Evolutionary conservation across 768 basidiomycete species (phyloP).

Genomic region (Mycena floridula): DNA sequence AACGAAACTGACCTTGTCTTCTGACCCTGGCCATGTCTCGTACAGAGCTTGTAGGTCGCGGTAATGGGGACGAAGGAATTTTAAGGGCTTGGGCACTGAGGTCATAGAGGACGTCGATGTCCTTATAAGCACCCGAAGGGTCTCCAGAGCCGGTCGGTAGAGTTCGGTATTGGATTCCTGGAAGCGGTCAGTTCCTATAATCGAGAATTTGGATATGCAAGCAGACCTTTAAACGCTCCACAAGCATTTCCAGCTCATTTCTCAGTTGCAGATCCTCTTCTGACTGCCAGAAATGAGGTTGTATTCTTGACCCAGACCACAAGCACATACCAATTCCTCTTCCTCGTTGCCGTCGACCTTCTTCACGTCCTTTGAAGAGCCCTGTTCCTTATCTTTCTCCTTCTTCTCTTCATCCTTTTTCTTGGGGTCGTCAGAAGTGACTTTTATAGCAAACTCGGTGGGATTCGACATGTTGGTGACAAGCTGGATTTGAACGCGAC

Average conservation of each 20-base stretch:
- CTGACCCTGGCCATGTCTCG: conserved; percentile 72
- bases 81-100: conserved; percentile 96
- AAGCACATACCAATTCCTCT: conserved; percentile 70
- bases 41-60: conserved; percentile 80
- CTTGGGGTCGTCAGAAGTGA: conserved; percentile 70
- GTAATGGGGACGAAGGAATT: conserved; percentile 95
- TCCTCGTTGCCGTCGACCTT: conserved; percentile 52
- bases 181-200: conserved; percentile 12
- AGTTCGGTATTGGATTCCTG: conserved; percentile 86
- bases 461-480: conserved; percentile 47
- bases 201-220: not conserved
- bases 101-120: conserved; percentile 99
- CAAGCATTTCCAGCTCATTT: conserved; percentile 93
- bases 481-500: conserved; percentile 34
- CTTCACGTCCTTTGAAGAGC: conserved; percentile 48
- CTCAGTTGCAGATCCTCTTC: conserved; percentile 94
- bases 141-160: conserved; percentile 88
- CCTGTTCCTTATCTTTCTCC: conserved; percentile 48
- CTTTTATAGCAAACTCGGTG: conserved; percentile 52
- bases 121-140: conserved; percentile 86
- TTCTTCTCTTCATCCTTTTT: conserved; percentile 41
- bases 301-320: conserved; percentile 1
- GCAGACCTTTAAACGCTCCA: conserved; percentile 85
- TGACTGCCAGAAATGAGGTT: conserved; percentile 42
- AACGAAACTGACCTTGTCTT: conserved; percentile 55